Base-by-base conservation (phyloP, 2,329 filamentous ascomycete species). In the Pestalotiopsis sp. region DNA sequence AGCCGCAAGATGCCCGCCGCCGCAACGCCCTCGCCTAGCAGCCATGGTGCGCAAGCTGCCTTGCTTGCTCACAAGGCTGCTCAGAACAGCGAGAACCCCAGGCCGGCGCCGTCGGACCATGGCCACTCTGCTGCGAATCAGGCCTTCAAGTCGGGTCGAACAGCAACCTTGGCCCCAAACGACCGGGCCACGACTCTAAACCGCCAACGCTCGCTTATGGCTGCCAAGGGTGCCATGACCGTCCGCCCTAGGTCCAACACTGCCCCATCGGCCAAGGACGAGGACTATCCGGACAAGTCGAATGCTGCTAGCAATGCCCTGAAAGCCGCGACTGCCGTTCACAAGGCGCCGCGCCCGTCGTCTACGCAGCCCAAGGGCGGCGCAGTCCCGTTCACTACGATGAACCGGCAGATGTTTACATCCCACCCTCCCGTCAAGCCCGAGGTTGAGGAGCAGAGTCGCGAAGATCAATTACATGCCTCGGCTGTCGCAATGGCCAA, bases 401-500 rank as follows among this genome's bases (percentile, higher is more conserved):
- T 94, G 80, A 85, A 88, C 45, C 86, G 90, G 70, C 90, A 91
- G 70, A 92, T 97, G 89, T 97, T 92, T 77, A 94, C 92, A 0
- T 91, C 92, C 1, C 83, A 89, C 41, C 94, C 94, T 4, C 91
- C 91, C 0, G 89, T 97, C 3, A 85, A 89, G 31, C 83, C 87
- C 2, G 93, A 97, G 75, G 82, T 90, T 0, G 91, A 96, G 56
- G 94, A 97, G 75, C 87, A 90, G 78, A 90, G 88, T 70, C 89
- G 88, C 68, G 88, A 91, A 59, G 92, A 94, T 72, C 89, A 90
- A 4, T 83, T 97, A 2, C 92, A 91, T 71, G 93, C 94, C 38
- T 95, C 94, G 23, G 94, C 95, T 2, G 84, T 97, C 3, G 93
- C 92, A 12, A 97, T 98, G 94, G 94, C 95, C 6, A 92, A 91